phyloP scores from a whole-genome alignment of 192 early-diverging fungal genomes.

The Linderina pennispora region DNA sequence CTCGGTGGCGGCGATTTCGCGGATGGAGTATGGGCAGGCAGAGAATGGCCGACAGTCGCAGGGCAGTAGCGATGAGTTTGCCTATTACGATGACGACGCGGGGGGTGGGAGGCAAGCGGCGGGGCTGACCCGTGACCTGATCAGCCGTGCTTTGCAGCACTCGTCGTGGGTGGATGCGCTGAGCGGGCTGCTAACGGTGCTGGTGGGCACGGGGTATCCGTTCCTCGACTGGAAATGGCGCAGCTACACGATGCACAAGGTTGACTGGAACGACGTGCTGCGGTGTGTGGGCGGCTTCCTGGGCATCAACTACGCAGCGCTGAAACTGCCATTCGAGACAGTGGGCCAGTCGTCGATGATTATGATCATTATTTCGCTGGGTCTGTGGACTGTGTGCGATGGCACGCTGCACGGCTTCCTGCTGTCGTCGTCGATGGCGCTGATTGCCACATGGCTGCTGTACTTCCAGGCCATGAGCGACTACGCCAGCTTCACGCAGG shows the following conservation, averaged over 20 bases:
- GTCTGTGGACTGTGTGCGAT: constrained; percentile 43
- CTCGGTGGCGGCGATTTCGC: neutral
- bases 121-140: constrained; percentile 21
- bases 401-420: constrained; percentile 38
- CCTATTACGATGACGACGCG: neutral
- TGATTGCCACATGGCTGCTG: constrained; percentile 34
- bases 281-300: constrained; percentile 41
- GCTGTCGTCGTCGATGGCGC: constrained; percentile 19
- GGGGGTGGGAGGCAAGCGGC: too few species aligned
- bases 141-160: constrained; percentile 29
- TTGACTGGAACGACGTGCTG: constrained; percentile 36
- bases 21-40: neutral
- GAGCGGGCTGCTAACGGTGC: constrained; percentile 29
- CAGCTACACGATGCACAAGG: constrained; percentile 6
- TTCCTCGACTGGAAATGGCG: constrained; percentile 39
- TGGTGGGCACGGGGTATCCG: constrained; percentile 32
- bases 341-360: constrained; percentile 26
- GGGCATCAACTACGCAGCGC: constrained; percentile 43
- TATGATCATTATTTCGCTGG: constrained; percentile 42
- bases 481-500: constrained; percentile 20
- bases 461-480: constrained; percentile 22
- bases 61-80: neutral
- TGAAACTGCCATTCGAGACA: constrained; percentile 44
- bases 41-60: neutral
- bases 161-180: constrained; percentile 27